Base-by-base conservation (phyloP, 176 grass and related monocot species). In the Triticum monococcum region DNA sequence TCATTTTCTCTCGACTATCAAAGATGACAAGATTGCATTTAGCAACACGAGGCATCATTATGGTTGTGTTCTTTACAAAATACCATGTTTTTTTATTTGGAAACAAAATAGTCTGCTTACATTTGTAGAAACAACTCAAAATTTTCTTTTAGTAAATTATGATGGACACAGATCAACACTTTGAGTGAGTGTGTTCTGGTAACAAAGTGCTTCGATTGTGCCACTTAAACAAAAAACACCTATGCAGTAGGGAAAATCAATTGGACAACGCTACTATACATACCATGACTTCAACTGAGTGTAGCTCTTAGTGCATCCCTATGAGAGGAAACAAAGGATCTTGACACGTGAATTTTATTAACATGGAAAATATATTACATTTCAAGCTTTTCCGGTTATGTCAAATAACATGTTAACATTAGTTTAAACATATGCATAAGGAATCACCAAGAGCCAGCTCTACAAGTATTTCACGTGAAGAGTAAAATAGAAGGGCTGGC, bases 351-450 rank as follows among this genome's bases (percentile, higher is more conserved):
- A 7, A 50, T 25, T 13, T 71, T 46, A 62, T 25, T 60, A 33
- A 25, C 41, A n/a, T 77, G 22, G 11, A 24, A 38, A 43, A 30
- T n/a, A 30, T 1, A 10, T 12, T 72, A 48, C 3, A 16, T 50
- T 26, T 68, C 4, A 71, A 48, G 37, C 0, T 61, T 81, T 48
- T 4, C 6, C 38, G 77, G 7, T 33, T 81, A 41, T 64, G 40
- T 68, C 32, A 46, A 81, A 62, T 9, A 82, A 35, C 7, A 64
- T 63, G 4, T 64, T 22, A 48, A 8, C 9, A 64, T 82, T 38
- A 86, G 3, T 72, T 38, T 81, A 65, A 68, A 66, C 62, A 83
- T 83, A 87, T 4, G 17, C 22, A 82, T 25, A 16, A 87, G 20
- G 40, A 56, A 31, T 83, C 16, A 1, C 10, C 18, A 67, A 74